Conservation (phyloP, 169 alveolate species). For the Eimeria necatrix region DNA sequence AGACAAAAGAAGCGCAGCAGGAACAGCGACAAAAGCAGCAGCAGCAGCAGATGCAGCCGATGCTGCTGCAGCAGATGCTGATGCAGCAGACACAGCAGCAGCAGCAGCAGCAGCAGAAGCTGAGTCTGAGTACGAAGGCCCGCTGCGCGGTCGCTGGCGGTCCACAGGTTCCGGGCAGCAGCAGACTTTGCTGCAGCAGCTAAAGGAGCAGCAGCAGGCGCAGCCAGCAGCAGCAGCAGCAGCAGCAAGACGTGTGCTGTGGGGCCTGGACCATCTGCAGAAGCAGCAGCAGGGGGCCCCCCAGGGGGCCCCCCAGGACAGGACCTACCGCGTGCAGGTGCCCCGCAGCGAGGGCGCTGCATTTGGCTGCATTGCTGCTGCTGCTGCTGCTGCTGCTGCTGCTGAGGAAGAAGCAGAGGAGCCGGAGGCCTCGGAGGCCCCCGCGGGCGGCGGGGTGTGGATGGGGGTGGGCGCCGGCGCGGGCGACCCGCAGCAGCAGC, state of each 20-base stretch:
- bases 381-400: neutral
- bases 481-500: neutral
- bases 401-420: neutral
- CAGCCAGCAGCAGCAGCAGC: conserved; percentile 21
- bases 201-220: conserved; percentile 8
- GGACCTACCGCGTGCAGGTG: neutral
- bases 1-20: neutral
- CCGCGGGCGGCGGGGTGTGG: neutral
- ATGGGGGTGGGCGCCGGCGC: neutral
- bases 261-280: conserved; percentile 39
- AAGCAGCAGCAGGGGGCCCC: neutral
- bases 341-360: neutral
- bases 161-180: neutral
- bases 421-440: neutral
- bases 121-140: conserved; percentile 6
- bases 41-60: neutral
- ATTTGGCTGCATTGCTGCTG: neutral
- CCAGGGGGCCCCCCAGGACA: neutral
- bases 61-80: neutral
- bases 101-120: conserved; percentile 51
- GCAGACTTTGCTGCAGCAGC: conserved; percentile 55
- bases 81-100: conserved; percentile 18
- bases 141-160: conserved; percentile 34
- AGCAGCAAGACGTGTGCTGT: neutral
- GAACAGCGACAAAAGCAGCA: neutral